Base-by-base conservation (phyloP, 1,284 basidiomycete species). In the Porogramme epimiltina region DNA sequence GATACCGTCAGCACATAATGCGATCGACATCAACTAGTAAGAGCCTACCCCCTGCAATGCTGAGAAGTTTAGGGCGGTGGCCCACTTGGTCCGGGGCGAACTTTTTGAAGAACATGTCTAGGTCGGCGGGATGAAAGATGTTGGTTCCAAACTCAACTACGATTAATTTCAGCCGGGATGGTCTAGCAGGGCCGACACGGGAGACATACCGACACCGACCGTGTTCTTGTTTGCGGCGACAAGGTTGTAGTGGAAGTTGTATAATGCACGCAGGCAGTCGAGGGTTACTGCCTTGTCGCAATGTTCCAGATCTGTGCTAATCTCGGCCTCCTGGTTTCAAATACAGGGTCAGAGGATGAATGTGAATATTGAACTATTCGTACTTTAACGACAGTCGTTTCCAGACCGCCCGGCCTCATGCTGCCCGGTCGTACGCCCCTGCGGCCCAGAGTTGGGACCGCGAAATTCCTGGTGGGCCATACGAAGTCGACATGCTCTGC, bases 141-240 rank as follows among this genome's bases (percentile, higher is more conserved):
- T 80, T 72, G 10, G 74, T 75, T 0, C 76, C 78, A 55, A 76
- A 78, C 61, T 80, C 78, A 42, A 79, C 78, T 73, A 28, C 11
- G 16, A 9, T 31, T 31, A 8, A 18, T 18, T 16, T 37, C 5
- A 37, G 34, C 5, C 9, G 34, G 5, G 9, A 37, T 4, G n/a
- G 34, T 18, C 16, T 37, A 31, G 6, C 34, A n/a, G 9, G 15
- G 15, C 15, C 8, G 28, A 31, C 15, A 37, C n/a, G n/a, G 34
- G 34, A 10, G 34, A 37, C 34, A 31, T 31, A 31, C 25, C 11
- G 15, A n/a, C 40, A 15, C n/a, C 18, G 19, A 61, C 26, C 1
- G 52, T 50, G 34, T 61, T 61, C 39, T 44, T 47, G 5, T 51
- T 18, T 19, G 50, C 44, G 11, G 55, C 36, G 3, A 50, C 39